A percentile compares a stretch with the other conserved stretches of the same genome.
Conservation (phyloP, 1,139 yeast species). For the Neolecta irregularis region DNA sequence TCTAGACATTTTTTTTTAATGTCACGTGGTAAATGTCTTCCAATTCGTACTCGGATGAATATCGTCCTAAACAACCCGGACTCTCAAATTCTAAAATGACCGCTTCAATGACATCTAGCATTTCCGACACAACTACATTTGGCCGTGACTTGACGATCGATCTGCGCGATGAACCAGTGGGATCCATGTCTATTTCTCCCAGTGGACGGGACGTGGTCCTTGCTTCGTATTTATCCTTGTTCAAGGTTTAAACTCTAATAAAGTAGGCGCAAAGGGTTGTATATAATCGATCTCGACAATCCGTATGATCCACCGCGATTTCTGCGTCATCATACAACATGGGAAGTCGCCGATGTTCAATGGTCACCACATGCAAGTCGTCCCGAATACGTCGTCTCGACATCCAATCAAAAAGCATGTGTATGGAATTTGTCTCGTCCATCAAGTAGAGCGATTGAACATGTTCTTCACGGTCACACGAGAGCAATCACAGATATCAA, state of each 20-base stretch:
- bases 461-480: slow-evolving; percentile 74
- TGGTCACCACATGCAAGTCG: slow-evolving; percentile 85
- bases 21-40: no score
- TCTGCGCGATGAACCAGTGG: no score
- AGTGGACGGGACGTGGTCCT: slow-evolving; percentile 85
- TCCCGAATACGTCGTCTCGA: slow-evolving; percentile 83
- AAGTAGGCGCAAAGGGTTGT: slow-evolving; percentile 54
- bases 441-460: slow-evolving; percentile 63
- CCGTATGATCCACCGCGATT: slow-evolving; percentile 91
- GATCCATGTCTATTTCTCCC: slow-evolving; percentile 70
- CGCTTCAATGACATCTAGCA: no score
- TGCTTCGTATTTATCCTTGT: slow-evolving; percentile 38
- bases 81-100: no score
- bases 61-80: no score
- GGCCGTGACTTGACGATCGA: no score
- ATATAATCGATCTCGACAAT: slow-evolving; percentile 82
- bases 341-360: slow-evolving; percentile 98
- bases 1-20: no score
- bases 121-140: no score
- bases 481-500: slow-evolving; percentile 93
- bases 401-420: slow-evolving; percentile 87
- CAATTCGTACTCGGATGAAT: no score
- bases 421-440: slow-evolving; percentile 81
- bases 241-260: background rate
- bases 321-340: slow-evolving; percentile 79